Evolutionary conservation across 352 stramenopile genomes (phyloP), one percentile per base, ranked within the genome.

Genomic region (Globisporangium paroecandrum): DNA sequence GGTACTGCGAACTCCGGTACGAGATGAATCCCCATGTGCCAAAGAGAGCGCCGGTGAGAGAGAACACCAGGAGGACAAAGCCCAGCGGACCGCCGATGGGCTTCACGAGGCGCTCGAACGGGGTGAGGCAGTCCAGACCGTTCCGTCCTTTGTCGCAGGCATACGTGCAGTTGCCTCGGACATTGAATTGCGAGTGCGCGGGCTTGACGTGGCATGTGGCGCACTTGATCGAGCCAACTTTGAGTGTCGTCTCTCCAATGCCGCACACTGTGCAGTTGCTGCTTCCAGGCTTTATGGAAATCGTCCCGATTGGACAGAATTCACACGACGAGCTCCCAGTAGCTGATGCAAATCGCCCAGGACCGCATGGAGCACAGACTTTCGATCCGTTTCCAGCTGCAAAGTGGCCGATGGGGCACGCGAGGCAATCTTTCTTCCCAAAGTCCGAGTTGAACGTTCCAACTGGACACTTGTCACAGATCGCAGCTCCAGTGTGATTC

Each of bases 91-190:
- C 88, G 54, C 86, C 88, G 54, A 95, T 91, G 27, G 86, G 86
- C 62, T 93, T 86, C 29, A 93, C 74, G 27, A 95, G 80, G 1
- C 82, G 78, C 67, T 95, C 88, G 59, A 95, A 95, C 1, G 88
- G 88, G 1, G 88, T 95, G 47, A 94, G 72, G 61, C 88, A 95
- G 64, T 93, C 82, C 0, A 93, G 70, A 5, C 85, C 88, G 38
- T 81, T 93, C 7, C 85, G 83, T 0, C 88, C 88, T 65, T 93
- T 94, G 36, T 83, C 83, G 51, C 88, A 95, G 1, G 82, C 85
- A 62, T 95, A 95, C 10, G 81, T 88, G 64, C 88, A 95, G 41
- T 91, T 90, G 12, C 88, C 88, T 4, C 58, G 78, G 56, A 93
- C 78, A 32, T 95, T 94, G 70, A 92, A 95, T 43, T 76, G 66